Base-by-base conservation (phyloP, 148 eudicot species). In the Nepenthes gracilis region DNA sequence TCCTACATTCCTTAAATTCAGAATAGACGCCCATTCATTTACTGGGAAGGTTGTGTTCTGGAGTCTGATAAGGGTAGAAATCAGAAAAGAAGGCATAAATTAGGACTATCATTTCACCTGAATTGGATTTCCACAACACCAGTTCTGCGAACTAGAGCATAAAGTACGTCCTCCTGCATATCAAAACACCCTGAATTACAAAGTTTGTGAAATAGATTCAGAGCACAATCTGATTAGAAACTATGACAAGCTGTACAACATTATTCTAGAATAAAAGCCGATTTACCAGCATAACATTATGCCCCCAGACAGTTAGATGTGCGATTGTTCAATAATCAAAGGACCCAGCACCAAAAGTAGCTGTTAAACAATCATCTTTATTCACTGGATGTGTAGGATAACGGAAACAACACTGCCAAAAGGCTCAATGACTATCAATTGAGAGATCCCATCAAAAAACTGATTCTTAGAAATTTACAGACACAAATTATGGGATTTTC, bases 71-170 rank as follows among this genome's bases (percentile, higher is more conserved):
- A 61, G 1, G 33, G 23, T 59, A 47, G n/a, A 23, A 23, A 23
- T 23, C 23, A 23, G 12, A 9, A 23, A 23, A 23, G 23, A 47
- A 32, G 23, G 14, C 36, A 9, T 35, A 34, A 54, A 62, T 38
- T 5, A 45, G 1, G 48, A 6, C 0, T 11, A 45, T 11, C 48
- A 10, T 4, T 58, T 62, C 67, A 85, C 98, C 98, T 92, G 78
- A 92, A 88, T 69, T 92, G 98, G 69, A 92, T 92, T 82, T 92
- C 96, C 59, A 88, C 94, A 61, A 88, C 96, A 61, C 96, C 98
- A 47, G 94, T 85, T 47, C 96, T 92, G 47, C 96, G 98, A 65
- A 92, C 90, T 73, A 96, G 79, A 52, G 98, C 96, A 77, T 82
- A 75, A 64, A 92, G 94, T 69, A 92, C 90, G 77, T 88, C 98